These are phyloP conservation scores for Pholiota conissans DNA, from an alignment of 768 basidiomycete species.

Conservation along the genomic window DNA sequence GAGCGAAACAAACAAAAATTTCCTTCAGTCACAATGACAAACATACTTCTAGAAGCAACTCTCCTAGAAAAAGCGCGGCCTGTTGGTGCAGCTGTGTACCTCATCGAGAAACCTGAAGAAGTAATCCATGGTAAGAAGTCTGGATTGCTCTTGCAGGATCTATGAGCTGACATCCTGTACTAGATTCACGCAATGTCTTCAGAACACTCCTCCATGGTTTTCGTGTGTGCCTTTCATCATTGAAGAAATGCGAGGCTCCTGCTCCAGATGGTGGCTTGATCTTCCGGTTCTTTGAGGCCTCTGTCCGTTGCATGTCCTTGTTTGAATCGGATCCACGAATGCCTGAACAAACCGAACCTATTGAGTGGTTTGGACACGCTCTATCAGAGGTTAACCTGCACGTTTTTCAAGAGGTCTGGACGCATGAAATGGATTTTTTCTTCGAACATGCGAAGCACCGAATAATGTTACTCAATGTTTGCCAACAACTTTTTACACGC, in stretches of 20 bases:
- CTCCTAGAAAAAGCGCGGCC: constrained; percentile 87
- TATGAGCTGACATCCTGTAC: constrained; percentile 7
- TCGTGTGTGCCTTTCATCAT: constrained; percentile 70
- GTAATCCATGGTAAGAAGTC: constrained; percentile 66
- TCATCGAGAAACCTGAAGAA: constrained; percentile 81
- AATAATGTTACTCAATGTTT: constrained; percentile 77
- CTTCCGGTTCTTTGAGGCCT: constrained; percentile 83
- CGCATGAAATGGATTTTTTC: constrained; percentile 88
- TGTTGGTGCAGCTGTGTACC: constrained; percentile 73
- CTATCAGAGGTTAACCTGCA: constrained; percentile 84
- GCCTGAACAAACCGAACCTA: constrained; percentile 65
- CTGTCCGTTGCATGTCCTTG: constrained; percentile 80
- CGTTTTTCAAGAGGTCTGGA: constrained; percentile 97
- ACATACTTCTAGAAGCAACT: constrained; percentile 49
- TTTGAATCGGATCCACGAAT: constrained; percentile 73
- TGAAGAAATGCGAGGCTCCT: constrained; percentile 80
- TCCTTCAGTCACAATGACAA: constrained; percentile 29
- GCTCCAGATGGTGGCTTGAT: constrained; percentile 85
- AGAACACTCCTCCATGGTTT: constrained; percentile 88
- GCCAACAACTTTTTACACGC: constrained; percentile 79
- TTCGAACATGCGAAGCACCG: constrained; percentile 78
- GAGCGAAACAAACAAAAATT: constrained; percentile 40
- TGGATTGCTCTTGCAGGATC: neutral
- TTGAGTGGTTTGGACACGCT: constrained; percentile 82
- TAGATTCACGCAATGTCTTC: constrained; percentile 86